Base-by-base conservation (phyloP, 2,329 filamentous ascomycete genomes). In the Colletotrichum zoysiae region DNA sequence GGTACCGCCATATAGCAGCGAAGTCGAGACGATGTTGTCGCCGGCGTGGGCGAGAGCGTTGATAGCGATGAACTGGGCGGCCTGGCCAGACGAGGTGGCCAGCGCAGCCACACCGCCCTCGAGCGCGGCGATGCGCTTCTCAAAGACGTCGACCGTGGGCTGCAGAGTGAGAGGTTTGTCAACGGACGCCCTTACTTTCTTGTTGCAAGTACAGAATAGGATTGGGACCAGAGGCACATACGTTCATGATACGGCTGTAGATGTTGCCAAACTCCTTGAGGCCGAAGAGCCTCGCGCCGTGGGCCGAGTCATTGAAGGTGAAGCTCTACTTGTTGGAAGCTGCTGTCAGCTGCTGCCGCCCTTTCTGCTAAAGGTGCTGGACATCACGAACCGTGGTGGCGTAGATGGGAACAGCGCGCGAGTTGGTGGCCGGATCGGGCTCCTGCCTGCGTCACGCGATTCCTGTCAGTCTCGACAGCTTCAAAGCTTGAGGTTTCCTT, bases 181-280 rank as follows among this genome's bases (percentile, higher is more conserved):
- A 57, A 40, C 33, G 12, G 26, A 12, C 8, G 20, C 40, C 12
- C n/a, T 57, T 40, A 20, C 33, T 38, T 35, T 48, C 20, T 48
- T 48, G 14, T 51, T 23, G 33, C n/a, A n/a, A 20, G 14, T 51
- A 11, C 23, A 40, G 11, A 16, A 12, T 23, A 30, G 7, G 23
- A n/a, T 26, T 9, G 8, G 42, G 30, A 16, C 23, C 7, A 23
- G 46, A 51, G 35, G 26, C 53, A 83, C 89, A 79, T 79, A 94
- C 93, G 83, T 98, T 98, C 92, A 93, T 94, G 78, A 99, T 95
- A 75, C 96, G 94, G 81, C 92, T 96, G 88, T 99, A 99, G 82
- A 98, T 97, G 85, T 98, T 98, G 83, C 95, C 96, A 78, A 94
- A 93, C 84, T 98, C 95, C 86, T 98, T 97, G 82, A 99, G 93